Evolutionary conservation across 2,329 filamentous ascomycete genomes (phyloP).

Genomic region (Talaromyces sp.): DNA sequence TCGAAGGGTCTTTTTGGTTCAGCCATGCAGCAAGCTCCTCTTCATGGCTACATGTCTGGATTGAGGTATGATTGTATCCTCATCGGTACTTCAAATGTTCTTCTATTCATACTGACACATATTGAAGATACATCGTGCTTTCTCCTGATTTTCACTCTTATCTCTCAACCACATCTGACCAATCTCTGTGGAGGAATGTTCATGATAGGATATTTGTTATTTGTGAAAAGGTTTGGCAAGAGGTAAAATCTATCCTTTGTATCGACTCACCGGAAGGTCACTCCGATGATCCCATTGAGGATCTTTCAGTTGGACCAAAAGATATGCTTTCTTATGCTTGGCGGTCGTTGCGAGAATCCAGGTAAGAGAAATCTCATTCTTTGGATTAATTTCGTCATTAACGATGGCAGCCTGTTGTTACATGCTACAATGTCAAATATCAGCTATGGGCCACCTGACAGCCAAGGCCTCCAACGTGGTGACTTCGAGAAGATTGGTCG

Average conservation of each 20-base stretch:
- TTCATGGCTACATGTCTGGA: constrained; percentile 72
- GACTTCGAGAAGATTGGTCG: constrained; percentile 70
- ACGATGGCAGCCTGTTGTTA: constrained; percentile 66
- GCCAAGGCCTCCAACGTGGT: constrained; percentile 53
- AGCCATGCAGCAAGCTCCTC: constrained; percentile 67
- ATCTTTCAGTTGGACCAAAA: constrained; percentile 76
- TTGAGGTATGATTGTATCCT: constrained; percentile 53
- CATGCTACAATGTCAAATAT: constrained; percentile 62
- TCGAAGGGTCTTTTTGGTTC: constrained; percentile 66
- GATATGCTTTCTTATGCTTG: constrained; percentile 94
- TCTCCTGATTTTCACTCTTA: constrained; percentile 41
- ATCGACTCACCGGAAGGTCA: constrained; percentile 94
- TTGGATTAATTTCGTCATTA: constrained; percentile 19
- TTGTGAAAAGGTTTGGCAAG: constrained; percentile 73
- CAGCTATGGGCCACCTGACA: constrained; percentile 49
- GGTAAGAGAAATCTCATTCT: constrained; percentile 53
- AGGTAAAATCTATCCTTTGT: constrained; percentile 78
- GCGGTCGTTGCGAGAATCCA: constrained; percentile 91
- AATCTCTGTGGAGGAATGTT: constrained; percentile 33
- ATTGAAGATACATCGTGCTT: constrained; percentile 52
- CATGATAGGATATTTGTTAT: constrained; percentile 58
- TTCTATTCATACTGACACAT: neutral
- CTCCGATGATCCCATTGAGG: constrained; percentile 61
- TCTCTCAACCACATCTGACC: constrained; percentile 29
- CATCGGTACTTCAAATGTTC: neutral